Evolutionary conservation across 345 rosid genomes (phyloP).

Genomic region (Pistacia integerrima): DNA sequence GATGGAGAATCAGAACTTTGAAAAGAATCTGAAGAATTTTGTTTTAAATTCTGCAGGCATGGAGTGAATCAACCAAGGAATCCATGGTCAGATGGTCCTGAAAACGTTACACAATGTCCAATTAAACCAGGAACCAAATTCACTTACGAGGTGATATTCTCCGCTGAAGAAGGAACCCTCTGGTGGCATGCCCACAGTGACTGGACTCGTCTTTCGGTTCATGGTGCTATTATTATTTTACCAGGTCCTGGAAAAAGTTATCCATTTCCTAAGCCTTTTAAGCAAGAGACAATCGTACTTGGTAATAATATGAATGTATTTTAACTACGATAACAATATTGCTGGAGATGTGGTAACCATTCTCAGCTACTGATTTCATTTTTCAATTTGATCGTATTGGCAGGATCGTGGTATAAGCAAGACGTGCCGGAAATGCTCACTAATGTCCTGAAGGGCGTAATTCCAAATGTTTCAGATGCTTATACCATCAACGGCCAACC

Average conservation of each 20-base stretch:
- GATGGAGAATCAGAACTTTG: too few relatives aligned
- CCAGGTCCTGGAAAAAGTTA: slow-evolving; percentile 12
- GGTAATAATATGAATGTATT: not conserved
- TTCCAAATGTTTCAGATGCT: slow-evolving; percentile 28
- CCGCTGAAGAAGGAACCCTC: too few relatives aligned
- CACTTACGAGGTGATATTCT: too few relatives aligned
- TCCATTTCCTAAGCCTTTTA: slow-evolving; percentile 11
- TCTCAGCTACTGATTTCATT: not conserved
- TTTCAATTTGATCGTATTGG: not conserved
- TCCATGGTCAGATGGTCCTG: too few relatives aligned
- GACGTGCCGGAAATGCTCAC: slow-evolving; percentile 15
- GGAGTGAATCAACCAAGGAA: too few relatives aligned
- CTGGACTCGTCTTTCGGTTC: not conserved
- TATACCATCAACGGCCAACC: slow-evolving; percentile 41
- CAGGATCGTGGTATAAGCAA: slow-evolving; percentile 29
- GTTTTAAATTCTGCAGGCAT: too few relatives aligned
- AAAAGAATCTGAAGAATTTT: too few relatives aligned
- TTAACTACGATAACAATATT: too few relatives aligned
- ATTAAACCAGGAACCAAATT: too few relatives aligned
- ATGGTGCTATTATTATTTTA: slow-evolving; percentile 1
- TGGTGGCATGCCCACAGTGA: too few relatives aligned
- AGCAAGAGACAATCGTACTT: slow-evolving; percentile 11
- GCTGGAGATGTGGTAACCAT: not conserved
- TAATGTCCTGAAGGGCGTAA: not conserved
- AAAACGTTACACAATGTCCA: too few relatives aligned